Conservation (phyloP, 371 early-diverging fungal species). For the Mortierella sp. region DNA sequence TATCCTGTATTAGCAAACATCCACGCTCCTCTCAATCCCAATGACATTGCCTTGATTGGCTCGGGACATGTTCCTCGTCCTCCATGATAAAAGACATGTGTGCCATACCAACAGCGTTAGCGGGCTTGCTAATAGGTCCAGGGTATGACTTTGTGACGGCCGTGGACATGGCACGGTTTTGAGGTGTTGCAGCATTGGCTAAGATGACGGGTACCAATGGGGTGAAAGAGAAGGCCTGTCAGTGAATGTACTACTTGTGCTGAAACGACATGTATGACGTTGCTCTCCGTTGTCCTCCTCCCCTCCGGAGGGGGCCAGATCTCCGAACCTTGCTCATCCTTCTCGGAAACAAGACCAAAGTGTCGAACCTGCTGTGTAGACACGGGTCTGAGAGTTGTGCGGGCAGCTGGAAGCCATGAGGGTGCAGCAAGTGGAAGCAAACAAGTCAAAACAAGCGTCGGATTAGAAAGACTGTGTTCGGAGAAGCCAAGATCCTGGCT, state of each 20-base stretch:
- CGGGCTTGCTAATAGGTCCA: conserved; percentile 47
- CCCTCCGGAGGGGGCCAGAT: no score
- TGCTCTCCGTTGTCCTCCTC: no score
- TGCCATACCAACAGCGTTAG: conserved; percentile 52
- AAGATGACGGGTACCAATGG: neutral
- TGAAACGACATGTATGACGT: no score
- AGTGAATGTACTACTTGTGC: no score
- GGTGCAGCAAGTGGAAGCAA: no score
- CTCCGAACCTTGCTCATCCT: conserved; percentile 57
- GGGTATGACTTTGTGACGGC: conserved; percentile 55
- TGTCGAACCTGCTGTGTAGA: conserved; percentile 53
- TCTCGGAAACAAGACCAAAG: conserved; percentile 48
- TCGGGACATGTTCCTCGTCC: neutral
- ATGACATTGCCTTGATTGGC: no score
- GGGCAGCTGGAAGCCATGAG: conserved; percentile 28
- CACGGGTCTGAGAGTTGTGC: conserved; percentile 40
- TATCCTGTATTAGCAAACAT: no score
- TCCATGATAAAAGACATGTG: neutral
- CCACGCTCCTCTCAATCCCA: no score
- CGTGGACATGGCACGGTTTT: conserved; percentile 47
- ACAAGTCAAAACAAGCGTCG: no score
- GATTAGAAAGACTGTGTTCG: no score
- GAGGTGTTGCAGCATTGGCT: conserved; percentile 24
- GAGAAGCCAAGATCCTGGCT: no score
- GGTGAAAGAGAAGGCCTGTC: no score